phyloP scores from a whole-genome alignment of 23 red algal species.

The Cyanidioschyzon merolae region DNA sequence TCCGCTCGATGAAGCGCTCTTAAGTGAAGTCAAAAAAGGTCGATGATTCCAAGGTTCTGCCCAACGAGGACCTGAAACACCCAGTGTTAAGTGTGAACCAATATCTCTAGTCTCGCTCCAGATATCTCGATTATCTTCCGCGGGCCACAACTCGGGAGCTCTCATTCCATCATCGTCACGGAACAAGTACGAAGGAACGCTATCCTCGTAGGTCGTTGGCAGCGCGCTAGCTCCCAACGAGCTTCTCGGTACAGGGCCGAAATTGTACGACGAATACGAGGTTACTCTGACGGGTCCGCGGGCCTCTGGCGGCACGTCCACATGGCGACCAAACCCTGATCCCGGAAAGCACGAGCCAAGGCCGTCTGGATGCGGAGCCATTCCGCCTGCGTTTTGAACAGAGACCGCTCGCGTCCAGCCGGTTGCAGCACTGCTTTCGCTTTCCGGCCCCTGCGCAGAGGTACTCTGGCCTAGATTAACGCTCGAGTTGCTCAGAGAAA shows the following conservation, averaged over 20 bases:
- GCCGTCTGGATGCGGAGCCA: neutral
- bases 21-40: neutral
- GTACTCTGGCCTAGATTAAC: neutral
- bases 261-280: neutral
- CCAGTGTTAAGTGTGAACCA: neutral
- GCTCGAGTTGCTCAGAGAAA: neutral
- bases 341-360: neutral
- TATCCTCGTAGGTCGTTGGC: neutral
- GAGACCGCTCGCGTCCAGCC: neutral
- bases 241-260: neutral
- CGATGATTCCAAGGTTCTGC: neutral
- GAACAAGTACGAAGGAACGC: neutral
- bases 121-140: neutral
- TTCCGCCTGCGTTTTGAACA: neutral
- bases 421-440: neutral
- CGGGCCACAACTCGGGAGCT: neutral
- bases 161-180: neutral
- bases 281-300: neutral
- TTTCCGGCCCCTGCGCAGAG: neutral
- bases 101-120: neutral
- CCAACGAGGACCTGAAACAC: neutral
- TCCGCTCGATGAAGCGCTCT: neutral
- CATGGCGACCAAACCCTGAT: neutral
- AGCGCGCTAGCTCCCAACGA: neutral
- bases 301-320: neutral